Conservation (phyloP, 2,329 filamentous ascomycete genomes). For the Botrytis deweyae region DNA sequence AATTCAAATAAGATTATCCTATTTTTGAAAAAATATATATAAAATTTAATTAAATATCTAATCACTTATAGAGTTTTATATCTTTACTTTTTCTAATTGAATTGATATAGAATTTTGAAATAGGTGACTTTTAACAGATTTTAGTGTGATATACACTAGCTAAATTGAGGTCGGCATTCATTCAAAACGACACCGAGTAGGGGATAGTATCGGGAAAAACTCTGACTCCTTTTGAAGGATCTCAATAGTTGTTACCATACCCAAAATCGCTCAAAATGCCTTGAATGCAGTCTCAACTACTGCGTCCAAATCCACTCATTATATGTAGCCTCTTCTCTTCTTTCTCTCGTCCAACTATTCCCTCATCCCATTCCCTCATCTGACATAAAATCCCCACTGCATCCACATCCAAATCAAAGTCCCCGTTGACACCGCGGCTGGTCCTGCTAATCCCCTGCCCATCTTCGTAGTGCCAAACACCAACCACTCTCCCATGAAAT, state of each 20-base stretch:
- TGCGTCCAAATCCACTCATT: not conserved
- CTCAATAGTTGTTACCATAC: not conserved
- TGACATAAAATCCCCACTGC: constrained; percentile 70
- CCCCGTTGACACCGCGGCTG: constrained; percentile 51
- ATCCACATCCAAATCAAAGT: constrained; percentile 60
- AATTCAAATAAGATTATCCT: too few relatives aligned
- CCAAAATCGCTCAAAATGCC: not conserved
- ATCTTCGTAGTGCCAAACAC: constrained; percentile 74
- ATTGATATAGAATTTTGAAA: too few relatives aligned
- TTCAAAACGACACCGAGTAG: too few relatives aligned
- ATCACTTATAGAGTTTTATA: too few relatives aligned
- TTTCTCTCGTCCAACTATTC: not conserved
- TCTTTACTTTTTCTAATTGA: too few relatives aligned
- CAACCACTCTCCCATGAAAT: constrained; percentile 69
- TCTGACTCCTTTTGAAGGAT: not conserved
- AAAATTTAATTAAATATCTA: too few relatives aligned
- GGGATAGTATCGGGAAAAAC: not conserved
- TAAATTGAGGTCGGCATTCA: too few relatives aligned
- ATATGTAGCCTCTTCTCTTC: not conserved
- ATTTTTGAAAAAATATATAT: too few relatives aligned
- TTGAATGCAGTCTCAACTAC: not conserved
- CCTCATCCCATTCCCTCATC: not conserved
- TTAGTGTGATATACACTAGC: too few relatives aligned
- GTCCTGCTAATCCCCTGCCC: constrained; percentile 55
- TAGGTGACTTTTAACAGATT: too few relatives aligned